Conservation (phyloP, 139 green algal species). For the Chlamydomonas incerta region DNA sequence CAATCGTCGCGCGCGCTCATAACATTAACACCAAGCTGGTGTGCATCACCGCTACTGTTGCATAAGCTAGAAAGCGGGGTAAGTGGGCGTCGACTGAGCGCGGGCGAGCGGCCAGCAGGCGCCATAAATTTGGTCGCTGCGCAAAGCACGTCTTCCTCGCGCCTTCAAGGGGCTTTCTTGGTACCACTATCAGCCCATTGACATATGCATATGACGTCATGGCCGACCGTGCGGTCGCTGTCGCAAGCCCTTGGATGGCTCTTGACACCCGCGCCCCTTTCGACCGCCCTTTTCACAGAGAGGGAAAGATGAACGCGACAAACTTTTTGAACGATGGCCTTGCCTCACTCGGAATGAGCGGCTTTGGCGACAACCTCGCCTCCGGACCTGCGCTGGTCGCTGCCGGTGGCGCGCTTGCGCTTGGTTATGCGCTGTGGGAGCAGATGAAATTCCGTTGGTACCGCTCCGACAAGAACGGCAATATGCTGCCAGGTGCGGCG, state of each 20-base stretch:
- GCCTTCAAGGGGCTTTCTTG: no score
- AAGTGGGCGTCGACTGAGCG: no score
- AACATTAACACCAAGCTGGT: no score
- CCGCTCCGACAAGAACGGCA: conserved; percentile 22
- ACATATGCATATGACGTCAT: no score
- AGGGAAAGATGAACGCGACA: conserved; percentile 1
- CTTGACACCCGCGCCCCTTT: neutral
- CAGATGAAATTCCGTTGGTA: conserved; percentile 66
- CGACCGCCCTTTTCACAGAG: neutral
- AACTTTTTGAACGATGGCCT: neutral
- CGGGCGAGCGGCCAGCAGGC: no score
- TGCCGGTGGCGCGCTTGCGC: neutral
- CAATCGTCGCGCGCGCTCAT: no score
- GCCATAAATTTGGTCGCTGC: no score
- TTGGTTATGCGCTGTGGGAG: conserved; percentile 67
- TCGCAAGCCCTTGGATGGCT: neutral
- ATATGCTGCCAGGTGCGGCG: conserved; percentile 21
- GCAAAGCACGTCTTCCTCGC: no score
- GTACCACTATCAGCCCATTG: no score
- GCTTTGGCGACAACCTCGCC: conserved; percentile 14
- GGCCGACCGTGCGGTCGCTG: no score
- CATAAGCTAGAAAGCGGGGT: no score
- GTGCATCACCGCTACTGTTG: no score
- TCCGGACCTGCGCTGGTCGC: conserved; percentile 18
- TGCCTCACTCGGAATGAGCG: neutral